These are phyloP conservation scores for Fragaria vesca DNA, from an alignment of 306 rosid genomes.

Conservation along the genomic window DNA sequence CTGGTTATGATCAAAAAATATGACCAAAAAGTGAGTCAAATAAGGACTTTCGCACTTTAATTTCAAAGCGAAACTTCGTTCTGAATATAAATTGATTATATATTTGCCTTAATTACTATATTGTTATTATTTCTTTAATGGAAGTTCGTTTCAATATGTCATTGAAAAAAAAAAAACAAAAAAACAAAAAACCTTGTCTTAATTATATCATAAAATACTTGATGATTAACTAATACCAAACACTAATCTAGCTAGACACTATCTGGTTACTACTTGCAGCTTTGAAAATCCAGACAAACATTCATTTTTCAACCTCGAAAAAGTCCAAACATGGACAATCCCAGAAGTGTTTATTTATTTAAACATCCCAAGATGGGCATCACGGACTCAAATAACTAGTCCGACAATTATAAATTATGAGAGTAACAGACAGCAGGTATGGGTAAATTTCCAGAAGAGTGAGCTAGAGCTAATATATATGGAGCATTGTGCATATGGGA, in stretches of 20 bases:
- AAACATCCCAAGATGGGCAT: slow-evolving; percentile 21
- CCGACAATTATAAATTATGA: not conserved
- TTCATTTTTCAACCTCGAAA: slow-evolving; percentile 20
- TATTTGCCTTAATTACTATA: not conserved
- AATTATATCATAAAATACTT: too few relatives aligned
- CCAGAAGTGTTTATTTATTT: slow-evolving; percentile 22
- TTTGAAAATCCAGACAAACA: slow-evolving; percentile 19
- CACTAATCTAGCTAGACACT: slow-evolving; percentile 3
- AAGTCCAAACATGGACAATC: slow-evolving; percentile 29
- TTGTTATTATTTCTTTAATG: not conserved
- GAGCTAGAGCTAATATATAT: slow-evolving; percentile 11
- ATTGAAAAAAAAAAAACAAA: too few relatives aligned
- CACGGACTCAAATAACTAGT: not conserved
- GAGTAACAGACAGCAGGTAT: slow-evolving; percentile 26
- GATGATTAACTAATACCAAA: not conserved
- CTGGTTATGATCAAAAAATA: too few relatives aligned
- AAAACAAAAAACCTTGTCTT: too few relatives aligned
- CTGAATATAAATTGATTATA: too few relatives aligned
- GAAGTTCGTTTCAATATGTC: not conserved
- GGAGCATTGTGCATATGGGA: slow-evolving; percentile 49
- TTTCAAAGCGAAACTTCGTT: too few relatives aligned
- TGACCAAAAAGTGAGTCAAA: too few relatives aligned
- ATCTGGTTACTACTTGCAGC: not conserved
- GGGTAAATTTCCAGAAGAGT: slow-evolving; percentile 24
- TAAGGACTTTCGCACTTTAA: too few relatives aligned